Evolutionary conservation across 352 stramenopile genomes (phyloP).

Genomic region (Pythium apleroticum): DNA sequence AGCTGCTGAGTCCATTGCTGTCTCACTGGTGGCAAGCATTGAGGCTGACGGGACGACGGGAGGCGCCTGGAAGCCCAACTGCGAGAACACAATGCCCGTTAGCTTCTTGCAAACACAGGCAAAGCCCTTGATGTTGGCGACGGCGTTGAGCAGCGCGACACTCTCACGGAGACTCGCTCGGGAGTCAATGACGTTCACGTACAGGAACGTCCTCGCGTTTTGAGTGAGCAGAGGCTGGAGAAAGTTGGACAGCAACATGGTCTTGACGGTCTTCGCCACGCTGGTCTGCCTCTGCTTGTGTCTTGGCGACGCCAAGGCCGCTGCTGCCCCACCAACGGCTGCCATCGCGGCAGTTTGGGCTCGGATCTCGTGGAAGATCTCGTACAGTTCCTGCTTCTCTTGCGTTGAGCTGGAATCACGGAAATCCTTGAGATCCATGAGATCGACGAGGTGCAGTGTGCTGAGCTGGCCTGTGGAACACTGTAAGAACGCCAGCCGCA

Average conservation of each 20-base stretch:
- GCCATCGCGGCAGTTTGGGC: slow-evolving; percentile 16
- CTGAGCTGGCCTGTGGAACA: slow-evolving; percentile 48
- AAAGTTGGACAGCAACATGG: slow-evolving; percentile 54
- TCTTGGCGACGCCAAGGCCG: not conserved
- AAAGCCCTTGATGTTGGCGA: slow-evolving; percentile 59
- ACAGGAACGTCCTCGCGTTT: slow-evolving; percentile 65
- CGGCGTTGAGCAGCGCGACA: slow-evolving; percentile 61
- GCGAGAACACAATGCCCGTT: slow-evolving; percentile 41
- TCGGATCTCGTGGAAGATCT: slow-evolving; percentile 51
- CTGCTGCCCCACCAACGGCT: not conserved
- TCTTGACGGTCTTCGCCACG: not conserved
- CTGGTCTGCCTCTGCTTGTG: not conserved
- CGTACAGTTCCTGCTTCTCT: slow-evolving; percentile 65
- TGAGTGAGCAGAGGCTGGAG: slow-evolving; percentile 54
- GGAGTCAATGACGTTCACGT: slow-evolving; percentile 71
- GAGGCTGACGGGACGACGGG: not conserved
- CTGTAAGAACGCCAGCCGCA: slow-evolving; percentile 63
- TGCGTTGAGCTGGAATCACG: slow-evolving; percentile 38
- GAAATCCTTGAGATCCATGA: slow-evolving; percentile 66
- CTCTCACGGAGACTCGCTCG: slow-evolving; percentile 60
- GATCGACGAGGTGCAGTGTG: slow-evolving; percentile 61
- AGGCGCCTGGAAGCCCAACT: slow-evolving; percentile 48
- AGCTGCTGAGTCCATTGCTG: slow-evolving; percentile 24
- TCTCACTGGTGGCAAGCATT: slow-evolving; percentile 8
- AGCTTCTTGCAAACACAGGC: slow-evolving; percentile 56